These are phyloP conservation scores for Podaxis pistillaris DNA, from an alignment of 768 basidiomycete species.

Conservation along the genomic window DNA sequence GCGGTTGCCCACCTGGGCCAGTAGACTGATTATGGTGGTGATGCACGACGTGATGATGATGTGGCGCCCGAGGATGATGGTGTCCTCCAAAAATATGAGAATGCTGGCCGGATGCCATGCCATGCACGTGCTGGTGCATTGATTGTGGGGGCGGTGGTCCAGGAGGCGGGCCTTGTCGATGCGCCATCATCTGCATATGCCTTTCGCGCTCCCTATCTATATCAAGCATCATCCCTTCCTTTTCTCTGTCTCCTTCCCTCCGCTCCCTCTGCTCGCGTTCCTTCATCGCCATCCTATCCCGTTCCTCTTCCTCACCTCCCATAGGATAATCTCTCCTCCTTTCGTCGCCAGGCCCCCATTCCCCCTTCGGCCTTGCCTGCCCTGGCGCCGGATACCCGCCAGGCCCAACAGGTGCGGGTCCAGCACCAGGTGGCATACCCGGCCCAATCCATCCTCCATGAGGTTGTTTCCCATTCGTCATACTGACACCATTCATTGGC, in stretches of 20 bases:
- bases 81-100: slow-evolving; percentile 32
- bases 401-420: slow-evolving; percentile 23
- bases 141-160: slow-evolving; percentile 20
- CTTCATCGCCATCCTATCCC: slow-evolving; percentile 30
- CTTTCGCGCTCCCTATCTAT: slow-evolving; percentile 21
- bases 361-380: slow-evolving; percentile 24
- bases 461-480: slow-evolving; percentile 25
- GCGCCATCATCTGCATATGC: slow-evolving; percentile 22
- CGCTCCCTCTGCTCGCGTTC: slow-evolving; percentile 26
- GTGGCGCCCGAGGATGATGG: slow-evolving; percentile 44
- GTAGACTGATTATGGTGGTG: slow-evolving; percentile 33
- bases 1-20: slow-evolving; percentile 8
- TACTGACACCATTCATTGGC: slow-evolving; percentile 29
- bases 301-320: slow-evolving; percentile 35
- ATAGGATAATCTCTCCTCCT: slow-evolving; percentile 27
- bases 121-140: slow-evolving; percentile 28
- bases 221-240: slow-evolving; percentile 30
- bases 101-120: slow-evolving; percentile 26
- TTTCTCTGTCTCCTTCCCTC: slow-evolving; percentile 28
- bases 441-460: slow-evolving; percentile 8
- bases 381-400: slow-evolving; percentile 36
- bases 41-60: slow-evolving; percentile 52
- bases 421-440: slow-evolving; percentile 14
- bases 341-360: slow-evolving; percentile 16
- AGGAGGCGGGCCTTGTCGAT: slow-evolving; percentile 29